A percentile compares a stretch with the other conserved stretches of the same genome.
Evolutionary conservation across 2,329 filamentous ascomycete genomes (phyloP).

Genomic region (Cryphonectria japonica): DNA sequence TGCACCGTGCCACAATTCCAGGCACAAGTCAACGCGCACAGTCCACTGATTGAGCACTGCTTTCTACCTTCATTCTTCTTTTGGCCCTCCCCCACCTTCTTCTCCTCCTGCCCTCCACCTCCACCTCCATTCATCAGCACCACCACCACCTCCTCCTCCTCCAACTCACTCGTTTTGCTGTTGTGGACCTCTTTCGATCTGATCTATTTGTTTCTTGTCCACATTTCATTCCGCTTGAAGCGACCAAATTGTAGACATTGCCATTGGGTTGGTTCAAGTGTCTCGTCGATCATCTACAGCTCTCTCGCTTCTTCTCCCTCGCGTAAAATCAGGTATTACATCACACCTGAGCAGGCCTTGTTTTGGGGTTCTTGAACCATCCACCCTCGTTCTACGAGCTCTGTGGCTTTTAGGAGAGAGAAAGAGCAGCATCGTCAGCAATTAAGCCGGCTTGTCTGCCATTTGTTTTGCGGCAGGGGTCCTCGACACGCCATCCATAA

Average conservation of each 20-base stretch:
- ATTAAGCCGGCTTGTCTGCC: neutral
- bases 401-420: neutral
- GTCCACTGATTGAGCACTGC: constrained; percentile 2
- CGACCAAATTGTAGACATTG: neutral
- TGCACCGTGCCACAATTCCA: neutral
- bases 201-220: neutral
- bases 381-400: neutral
- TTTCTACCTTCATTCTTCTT: neutral
- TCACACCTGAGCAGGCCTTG: neutral
- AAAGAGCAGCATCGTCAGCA: neutral
- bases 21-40: neutral
- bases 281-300: neutral
- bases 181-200: constrained; percentile 9
- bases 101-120: neutral
- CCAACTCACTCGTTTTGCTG: neutral
- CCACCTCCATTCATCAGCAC: neutral
- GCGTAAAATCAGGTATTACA: neutral
- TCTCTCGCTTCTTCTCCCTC: neutral
- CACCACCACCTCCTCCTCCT: neutral
- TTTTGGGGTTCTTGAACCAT: neutral
- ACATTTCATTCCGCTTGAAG: neutral
- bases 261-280: constrained; percentile 12
- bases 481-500: neutral
- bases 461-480: neutral
- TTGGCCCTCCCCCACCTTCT: neutral